Conservation (phyloP, 345 rosid species). For the Geranium rotundifolium region DNA sequence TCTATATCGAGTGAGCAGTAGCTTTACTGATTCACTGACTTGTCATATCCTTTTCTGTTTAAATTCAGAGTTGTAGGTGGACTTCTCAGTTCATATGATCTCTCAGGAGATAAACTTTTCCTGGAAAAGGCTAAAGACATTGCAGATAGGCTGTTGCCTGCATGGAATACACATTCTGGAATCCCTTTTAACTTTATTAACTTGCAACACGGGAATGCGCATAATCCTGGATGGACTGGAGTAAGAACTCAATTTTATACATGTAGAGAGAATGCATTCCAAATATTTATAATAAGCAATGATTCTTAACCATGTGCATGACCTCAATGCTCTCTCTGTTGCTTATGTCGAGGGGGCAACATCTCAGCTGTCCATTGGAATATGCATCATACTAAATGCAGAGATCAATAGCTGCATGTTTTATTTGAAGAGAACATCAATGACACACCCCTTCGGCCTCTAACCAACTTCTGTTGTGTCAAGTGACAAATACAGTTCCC, state of each 20-base stretch:
- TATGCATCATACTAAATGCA: no score
- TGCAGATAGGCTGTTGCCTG: constrained; percentile 91
- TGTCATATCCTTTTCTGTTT: constrained; percentile 8
- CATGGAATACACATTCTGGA: constrained; percentile 79
- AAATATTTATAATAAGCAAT: no score
- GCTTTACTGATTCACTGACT: constrained; percentile 5
- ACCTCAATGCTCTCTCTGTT: no score
- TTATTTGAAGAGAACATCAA: no score
- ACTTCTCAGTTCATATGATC: constrained; percentile 94
- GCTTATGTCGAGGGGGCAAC: no score
- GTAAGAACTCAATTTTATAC: constrained; percentile 37
- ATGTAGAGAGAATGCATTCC: neutral
- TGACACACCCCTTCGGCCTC: no score
- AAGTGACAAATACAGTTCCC: no score
- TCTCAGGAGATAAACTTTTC: constrained; percentile 78
- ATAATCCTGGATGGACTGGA: constrained; percentile 86
- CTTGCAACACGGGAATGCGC: constrained; percentile 68
- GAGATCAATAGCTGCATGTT: no score
- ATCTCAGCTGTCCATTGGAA: no score
- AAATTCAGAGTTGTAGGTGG: constrained; percentile 87
- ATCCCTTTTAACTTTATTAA: constrained; percentile 85
- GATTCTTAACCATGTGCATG: no score
- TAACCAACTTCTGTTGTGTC: no score
- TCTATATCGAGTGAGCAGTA: neutral
- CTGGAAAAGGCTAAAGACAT: constrained; percentile 92